A percentile compares a stretch with the other conserved stretches of the same genome.
phyloP scores from a whole-genome alignment of 495 filamentous ascomycete genomes.

The Staphylotrichum tortipilum region DNA sequence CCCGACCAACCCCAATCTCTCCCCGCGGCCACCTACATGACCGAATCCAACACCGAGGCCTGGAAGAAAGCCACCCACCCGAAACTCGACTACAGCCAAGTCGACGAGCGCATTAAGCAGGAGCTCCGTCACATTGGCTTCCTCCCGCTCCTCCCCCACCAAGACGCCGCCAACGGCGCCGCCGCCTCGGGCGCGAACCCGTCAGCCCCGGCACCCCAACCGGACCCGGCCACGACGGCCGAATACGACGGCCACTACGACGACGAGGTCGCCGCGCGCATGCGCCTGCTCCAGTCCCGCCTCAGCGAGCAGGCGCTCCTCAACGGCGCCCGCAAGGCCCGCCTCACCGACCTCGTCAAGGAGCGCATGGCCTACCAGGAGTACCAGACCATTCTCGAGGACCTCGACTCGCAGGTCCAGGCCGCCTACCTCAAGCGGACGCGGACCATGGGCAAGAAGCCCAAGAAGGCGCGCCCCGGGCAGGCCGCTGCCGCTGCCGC shows the following conservation, averaged over 20 bases:
- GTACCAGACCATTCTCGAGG: conserved; percentile 92
- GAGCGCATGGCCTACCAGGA: conserved; percentile 93
- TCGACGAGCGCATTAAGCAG: conserved; percentile 82
- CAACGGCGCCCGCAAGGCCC: conserved; percentile 82
- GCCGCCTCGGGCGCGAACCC: conserved; percentile 54
- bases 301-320: conserved; percentile 70
- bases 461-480: conserved; percentile 76
- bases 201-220: conserved; percentile 50
- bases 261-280: conserved; percentile 85
- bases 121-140: conserved; percentile 94
- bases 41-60: conserved; percentile 53
- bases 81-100: conserved; percentile 70
- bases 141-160: conserved; percentile 54
- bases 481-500: conserved; percentile 56
- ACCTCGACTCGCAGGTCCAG: conserved; percentile 91
- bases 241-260: conserved; percentile 87
- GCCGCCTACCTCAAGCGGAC: conserved; percentile 92
- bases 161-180: conserved; percentile 36
- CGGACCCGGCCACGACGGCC: conserved; percentile 27
- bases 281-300: conserved; percentile 74
- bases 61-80: conserved; percentile 50
- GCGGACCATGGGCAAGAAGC: conserved; percentile 86
- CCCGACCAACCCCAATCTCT: conserved; percentile 27
- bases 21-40: conserved; percentile 67
- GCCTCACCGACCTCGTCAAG: conserved; percentile 74